These are phyloP conservation scores for Curvularia sp. DNA, from an alignment of 2,329 filamentous ascomycete species.

Conservation along the genomic window DNA sequence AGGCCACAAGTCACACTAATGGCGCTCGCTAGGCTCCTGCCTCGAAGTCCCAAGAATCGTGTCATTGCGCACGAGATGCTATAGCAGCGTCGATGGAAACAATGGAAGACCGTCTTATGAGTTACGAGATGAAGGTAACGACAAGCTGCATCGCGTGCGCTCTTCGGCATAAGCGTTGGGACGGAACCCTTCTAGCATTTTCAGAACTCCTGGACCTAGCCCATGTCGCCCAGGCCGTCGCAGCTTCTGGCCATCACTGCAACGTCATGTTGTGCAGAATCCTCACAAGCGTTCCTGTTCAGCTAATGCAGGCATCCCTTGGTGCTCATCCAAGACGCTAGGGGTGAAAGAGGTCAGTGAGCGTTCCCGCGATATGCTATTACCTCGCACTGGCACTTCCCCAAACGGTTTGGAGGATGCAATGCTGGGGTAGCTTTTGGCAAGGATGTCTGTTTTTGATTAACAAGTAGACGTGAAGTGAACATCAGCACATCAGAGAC, in stretches of 20 bases:
- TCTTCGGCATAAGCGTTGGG: neutral
- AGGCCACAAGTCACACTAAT: conserved; percentile 38
- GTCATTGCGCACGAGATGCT: conserved; percentile 24
- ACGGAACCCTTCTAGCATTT: conserved; percentile 4
- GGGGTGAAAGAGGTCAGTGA: conserved; percentile 4
- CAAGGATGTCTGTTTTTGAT: neutral
- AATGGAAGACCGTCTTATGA: neutral
- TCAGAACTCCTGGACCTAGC: conserved; percentile 1
- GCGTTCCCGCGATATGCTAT: conserved; percentile 7
- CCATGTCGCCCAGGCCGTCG: conserved; percentile 11
- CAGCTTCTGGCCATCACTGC: conserved; percentile 8
- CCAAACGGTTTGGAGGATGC: neutral
- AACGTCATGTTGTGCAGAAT: conserved; percentile 15
- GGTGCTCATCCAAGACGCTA: neutral
- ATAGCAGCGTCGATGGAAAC: conserved; percentile 1
- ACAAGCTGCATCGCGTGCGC: neutral
- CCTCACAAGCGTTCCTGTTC: conserved; percentile 14
- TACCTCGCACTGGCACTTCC: neutral
- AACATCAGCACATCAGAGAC: too few species aligned
- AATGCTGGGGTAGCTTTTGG: neutral
- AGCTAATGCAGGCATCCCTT: conserved; percentile 2
- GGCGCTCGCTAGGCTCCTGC: conserved; percentile 27
- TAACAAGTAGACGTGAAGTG: neutral
- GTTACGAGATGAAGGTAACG: conserved; percentile 1
- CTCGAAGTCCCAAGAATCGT: conserved; percentile 34